These are phyloP conservation scores for Paragyromitra xinjiangensis DNA, from an alignment of 495 filamentous ascomycete species.

Conservation along the genomic window DNA sequence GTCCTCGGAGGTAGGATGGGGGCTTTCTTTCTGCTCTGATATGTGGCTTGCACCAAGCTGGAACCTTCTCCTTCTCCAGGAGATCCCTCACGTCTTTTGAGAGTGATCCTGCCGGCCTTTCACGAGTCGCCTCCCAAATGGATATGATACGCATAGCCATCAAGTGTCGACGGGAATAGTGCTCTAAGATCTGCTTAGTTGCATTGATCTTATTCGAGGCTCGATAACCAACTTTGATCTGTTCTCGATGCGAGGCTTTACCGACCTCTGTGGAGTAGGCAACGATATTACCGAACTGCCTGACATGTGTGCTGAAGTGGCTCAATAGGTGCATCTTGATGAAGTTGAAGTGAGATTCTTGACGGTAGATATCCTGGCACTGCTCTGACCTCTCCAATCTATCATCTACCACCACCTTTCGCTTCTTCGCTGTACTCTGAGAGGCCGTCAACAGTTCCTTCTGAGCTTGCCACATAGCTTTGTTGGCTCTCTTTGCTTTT, in stretches of 20 bases:
- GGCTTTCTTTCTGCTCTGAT: background rate
- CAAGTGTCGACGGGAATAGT: background rate
- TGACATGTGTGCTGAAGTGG: background rate
- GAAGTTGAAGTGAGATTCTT: conserved; percentile 16
- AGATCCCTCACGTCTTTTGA: background rate
- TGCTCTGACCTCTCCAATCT: background rate
- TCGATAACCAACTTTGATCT: background rate
- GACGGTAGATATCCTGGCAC: background rate
- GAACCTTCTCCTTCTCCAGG: background rate
- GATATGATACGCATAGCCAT: background rate
- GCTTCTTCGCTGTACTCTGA: background rate
- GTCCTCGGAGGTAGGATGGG: background rate
- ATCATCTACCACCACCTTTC: background rate
- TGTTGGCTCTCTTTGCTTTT: background rate
- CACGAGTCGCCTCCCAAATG: background rate
- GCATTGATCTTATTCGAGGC: background rate
- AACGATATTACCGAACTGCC: background rate
- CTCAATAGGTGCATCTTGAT: background rate
- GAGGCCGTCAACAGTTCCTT: background rate
- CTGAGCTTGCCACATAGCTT: background rate
- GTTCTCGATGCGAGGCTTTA: background rate
- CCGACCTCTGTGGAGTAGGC: background rate
- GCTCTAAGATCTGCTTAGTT: conserved; percentile 2
- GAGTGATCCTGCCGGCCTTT: background rate
- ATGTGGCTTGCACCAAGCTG: background rate